These are phyloP conservation scores for Leccinum subgranulosum DNA, from an alignment of 768 basidiomycete species.

Conservation along the genomic window DNA sequence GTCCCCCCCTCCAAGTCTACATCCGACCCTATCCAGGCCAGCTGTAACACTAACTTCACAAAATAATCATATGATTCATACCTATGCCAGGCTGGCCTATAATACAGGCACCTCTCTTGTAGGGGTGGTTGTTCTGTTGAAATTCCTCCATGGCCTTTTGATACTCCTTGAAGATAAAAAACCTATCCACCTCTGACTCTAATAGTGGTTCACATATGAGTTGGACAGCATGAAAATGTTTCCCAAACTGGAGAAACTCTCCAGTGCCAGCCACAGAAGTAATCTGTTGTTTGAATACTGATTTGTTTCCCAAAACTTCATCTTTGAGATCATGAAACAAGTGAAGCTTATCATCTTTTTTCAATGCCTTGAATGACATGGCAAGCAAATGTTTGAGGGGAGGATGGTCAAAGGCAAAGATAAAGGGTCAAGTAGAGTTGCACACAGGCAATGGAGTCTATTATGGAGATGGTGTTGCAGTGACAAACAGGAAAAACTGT, in stretches of 20 bases:
- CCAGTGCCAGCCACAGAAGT: neutral
- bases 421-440: too few species aligned
- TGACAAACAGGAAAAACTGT: too few species aligned
- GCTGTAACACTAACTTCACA: too few species aligned
- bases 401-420: too few species aligned
- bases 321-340: neutral
- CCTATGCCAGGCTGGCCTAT: neutral
- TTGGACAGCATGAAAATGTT: neutral
- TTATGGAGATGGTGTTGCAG: too few species aligned
- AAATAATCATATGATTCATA: too few species aligned
- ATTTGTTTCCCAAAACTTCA: neutral
- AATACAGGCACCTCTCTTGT: neutral
- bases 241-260: neutral
- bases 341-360: neutral
- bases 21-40: too few species aligned
- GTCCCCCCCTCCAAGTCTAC: too few species aligned
- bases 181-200: neutral
- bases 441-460: too few species aligned
- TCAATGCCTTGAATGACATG: too few species aligned
- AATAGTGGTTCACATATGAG: neutral
- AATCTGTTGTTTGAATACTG: neutral
- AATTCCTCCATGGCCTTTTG: neutral
- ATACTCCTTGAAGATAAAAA: neutral
- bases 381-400: too few species aligned
- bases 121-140: neutral